These are phyloP conservation scores for Globisporangium splendens DNA, from an alignment of 352 stramenopile genomes.

Conservation along the genomic window DNA sequence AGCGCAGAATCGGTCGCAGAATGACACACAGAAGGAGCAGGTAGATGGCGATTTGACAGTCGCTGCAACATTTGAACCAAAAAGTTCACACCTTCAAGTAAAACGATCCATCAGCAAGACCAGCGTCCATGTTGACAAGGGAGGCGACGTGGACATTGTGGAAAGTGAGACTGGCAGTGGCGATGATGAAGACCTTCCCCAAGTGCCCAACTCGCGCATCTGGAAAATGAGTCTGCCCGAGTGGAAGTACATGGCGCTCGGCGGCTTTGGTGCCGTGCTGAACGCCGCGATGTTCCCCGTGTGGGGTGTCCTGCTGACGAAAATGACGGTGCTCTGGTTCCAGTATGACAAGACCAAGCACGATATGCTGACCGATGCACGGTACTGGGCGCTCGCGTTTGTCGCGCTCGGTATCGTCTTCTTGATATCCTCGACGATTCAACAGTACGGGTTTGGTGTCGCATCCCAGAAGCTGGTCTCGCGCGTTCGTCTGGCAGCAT, in stretches of 20 bases:
- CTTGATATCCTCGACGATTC: conserved; percentile 29
- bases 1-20: background rate
- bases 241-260: conserved; percentile 41
- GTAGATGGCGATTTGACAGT: background rate
- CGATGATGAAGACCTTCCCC: too few relatives aligned
- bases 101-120: too few relatives aligned
- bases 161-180: too few relatives aligned
- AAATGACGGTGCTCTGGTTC: conserved; percentile 52
- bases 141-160: too few relatives aligned
- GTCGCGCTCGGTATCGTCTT: conserved; percentile 36
- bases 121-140: too few relatives aligned
- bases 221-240: conserved; percentile 46
- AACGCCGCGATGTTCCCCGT: conserved; percentile 44
- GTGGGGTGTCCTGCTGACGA: conserved; percentile 46
- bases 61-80: too few relatives aligned
- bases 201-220: conserved; percentile 15
- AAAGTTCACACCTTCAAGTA: too few relatives aligned
- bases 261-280: conserved; percentile 31
- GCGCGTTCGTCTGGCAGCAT: conserved; percentile 42
- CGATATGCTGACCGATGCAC: conserved; percentile 32
- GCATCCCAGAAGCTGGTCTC: conserved; percentile 42
- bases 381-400: conserved; percentile 33
- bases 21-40: too few relatives aligned
- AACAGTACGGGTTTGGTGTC: conserved; percentile 54
- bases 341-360: conserved; percentile 26